A percentile compares a stretch with the other conserved stretches of the same genome.
Evolutionary conservation across 768 basidiomycete species (phyloP).

Genomic region (Boletus sensibilis): DNA sequence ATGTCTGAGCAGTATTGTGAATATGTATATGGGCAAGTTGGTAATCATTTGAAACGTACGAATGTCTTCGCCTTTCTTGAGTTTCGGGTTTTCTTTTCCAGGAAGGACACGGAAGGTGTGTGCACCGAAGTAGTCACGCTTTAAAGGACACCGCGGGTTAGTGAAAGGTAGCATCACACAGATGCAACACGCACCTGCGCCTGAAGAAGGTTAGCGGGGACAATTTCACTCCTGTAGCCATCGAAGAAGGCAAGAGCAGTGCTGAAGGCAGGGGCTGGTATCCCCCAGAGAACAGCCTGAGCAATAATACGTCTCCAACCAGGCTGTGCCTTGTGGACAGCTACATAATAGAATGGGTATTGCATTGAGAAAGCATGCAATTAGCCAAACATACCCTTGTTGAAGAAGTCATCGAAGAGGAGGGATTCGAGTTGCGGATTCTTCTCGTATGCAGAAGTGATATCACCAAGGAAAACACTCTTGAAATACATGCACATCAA

Average conservation of each 20-base stretch:
- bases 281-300: constrained; percentile 96
- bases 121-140: constrained; percentile 99
- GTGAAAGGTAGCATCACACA: background rate
- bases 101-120: constrained; percentile 96
- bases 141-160: constrained; percentile 7
- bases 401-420: constrained; percentile 97
- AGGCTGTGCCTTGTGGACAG: constrained; percentile 91
- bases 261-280: constrained; percentile 96
- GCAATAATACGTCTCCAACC: constrained; percentile 98
- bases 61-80: constrained; percentile 82
- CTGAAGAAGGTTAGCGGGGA: constrained; percentile 94
- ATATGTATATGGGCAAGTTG: background rate
- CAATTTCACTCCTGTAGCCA: constrained; percentile 92
- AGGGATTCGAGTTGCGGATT: constrained; percentile 83
- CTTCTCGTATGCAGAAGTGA: constrained; percentile 88
- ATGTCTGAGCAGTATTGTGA: constrained; percentile 54
- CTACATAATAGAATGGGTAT: constrained; percentile 35
- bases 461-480: constrained; percentile 94
- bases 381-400: constrained; percentile 56
- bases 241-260: constrained; percentile 99
- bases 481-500: constrained; percentile 25
- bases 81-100: constrained; percentile 83
- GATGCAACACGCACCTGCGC: constrained; percentile 59
- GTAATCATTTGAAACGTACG: constrained; percentile 52
- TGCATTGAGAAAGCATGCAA: background rate